Base-by-base conservation (phyloP, 805 yeast genomes). In the Candida gorgasii region DNA sequence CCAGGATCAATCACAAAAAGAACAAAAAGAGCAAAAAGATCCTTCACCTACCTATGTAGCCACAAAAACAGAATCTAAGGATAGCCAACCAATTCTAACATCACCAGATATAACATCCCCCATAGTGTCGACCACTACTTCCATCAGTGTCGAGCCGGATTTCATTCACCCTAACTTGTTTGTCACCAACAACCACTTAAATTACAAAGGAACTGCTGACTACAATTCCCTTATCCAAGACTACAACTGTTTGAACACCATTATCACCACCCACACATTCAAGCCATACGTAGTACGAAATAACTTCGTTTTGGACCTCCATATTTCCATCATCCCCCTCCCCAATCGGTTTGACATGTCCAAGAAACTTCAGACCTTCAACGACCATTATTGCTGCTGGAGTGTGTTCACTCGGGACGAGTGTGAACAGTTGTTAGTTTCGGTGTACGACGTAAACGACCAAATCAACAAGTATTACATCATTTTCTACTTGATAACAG, bases 401-500 rank as follows among this genome's bases (percentile, higher is more conserved):
- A 22, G 24, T 4, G 17, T 40, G 8, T 14, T 40, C 17, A 14
- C 19, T 2, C 23, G 15, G 5, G 12, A 18, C 6, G 35, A 40
- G 11, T 18, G 16, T 19, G 23, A 34, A 8, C 30, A 11, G 8
- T 12, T 40, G 12, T 3, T 40, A n/a, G n/a, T 30, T 4, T 14
- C 33, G 3, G 36, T 35, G 24, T 40, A 40, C 23, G 38, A 40
- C 13, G 13, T 24, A 8, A 35, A 35, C 16, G 39, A 42, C 26
- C 7, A 35, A 15, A 27, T 4, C 17, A 39, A 32, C 22, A 33
- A 27, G 7, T 24, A 30, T 20, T 43, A 31, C 19, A 64, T 73
- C 33, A 43, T 73, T 14, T 43, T 72, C 7, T 66, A 69, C 38
- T 50, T 74, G 32, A 60, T 70, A 0, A 50, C 72, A 12, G 76